These are phyloP conservation scores for Lotus japonicus DNA, from an alignment of 306 rosid species.

Conservation along the genomic window DNA sequence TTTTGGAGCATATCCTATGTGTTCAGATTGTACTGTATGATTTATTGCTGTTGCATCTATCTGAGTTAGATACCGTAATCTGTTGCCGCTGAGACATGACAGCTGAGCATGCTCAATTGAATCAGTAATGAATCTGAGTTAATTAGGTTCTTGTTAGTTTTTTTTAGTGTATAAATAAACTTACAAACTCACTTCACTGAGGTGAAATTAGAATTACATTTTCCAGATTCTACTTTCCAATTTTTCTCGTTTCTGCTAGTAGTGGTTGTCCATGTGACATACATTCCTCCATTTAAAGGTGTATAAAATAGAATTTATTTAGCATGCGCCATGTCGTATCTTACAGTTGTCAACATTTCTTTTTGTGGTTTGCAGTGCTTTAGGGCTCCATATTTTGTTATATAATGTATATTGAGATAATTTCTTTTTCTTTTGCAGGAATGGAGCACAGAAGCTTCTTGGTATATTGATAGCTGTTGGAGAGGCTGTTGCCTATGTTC, in stretches of 20 bases:
- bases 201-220: not conserved
- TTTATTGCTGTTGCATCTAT: not conserved
- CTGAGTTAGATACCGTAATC: not conserved
- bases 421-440: constrained; percentile 32
- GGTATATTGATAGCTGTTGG: constrained; percentile 93
- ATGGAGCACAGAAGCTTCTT: constrained; percentile 86
- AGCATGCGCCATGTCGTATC: not conserved
- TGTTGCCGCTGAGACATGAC: not conserved
- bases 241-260: not conserved
- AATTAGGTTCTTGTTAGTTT: not conserved
- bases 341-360: not conserved
- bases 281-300: not conserved
- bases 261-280: constrained; percentile 1
- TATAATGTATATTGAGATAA: not conserved
- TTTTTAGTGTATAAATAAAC: not conserved
- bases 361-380: not conserved
- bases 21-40: too few relatives aligned
- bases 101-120: not conserved
- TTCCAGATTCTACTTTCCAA: not conserved
- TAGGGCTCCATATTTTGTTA: not conserved
- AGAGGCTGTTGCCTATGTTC: constrained; percentile 97
- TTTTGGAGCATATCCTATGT: too few relatives aligned
- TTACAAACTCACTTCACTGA: not conserved
- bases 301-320: not conserved
- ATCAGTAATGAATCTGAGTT: not conserved